Evolutionary conservation across 208 protist genomes (phyloP).

Genomic region (Trypanosoma theileri): DNA sequence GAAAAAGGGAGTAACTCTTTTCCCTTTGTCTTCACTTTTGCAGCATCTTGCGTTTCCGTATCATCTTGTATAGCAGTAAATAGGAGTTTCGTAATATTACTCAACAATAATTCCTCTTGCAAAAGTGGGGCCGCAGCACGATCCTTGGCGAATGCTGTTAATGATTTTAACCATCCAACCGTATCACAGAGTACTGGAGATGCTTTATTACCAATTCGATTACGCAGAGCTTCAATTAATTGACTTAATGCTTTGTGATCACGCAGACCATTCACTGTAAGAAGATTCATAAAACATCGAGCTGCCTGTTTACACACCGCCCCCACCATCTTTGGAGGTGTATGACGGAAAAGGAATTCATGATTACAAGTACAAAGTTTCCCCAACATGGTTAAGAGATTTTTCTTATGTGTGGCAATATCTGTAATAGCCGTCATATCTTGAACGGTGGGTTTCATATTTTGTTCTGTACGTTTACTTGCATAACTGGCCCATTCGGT

Average conservation of each 20-base stretch:
- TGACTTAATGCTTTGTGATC: constrained; percentile 18
- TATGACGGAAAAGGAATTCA: constrained; percentile 13
- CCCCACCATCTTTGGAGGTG: constrained; percentile 7
- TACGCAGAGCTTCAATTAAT: constrained; percentile 8
- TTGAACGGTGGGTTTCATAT: too few species aligned
- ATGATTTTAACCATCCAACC: constrained; percentile 30
- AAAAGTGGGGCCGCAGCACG: constrained; percentile 10
- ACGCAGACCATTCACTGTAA: constrained; percentile 15
- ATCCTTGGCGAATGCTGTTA: constrained; percentile 29
- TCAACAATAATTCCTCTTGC: constrained; percentile 18
- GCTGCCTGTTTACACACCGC: constrained; percentile 39
- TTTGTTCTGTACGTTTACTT: not conserved
- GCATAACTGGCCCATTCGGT: constrained; percentile 31
- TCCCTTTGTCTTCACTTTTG: constrained; percentile 7
- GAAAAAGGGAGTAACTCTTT: constrained; percentile 12
- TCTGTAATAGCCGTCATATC: not conserved
- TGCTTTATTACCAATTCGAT: constrained; percentile 1
- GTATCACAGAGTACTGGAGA: not conserved
- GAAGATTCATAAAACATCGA: constrained; percentile 29
- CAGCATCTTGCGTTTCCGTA: constrained; percentile 1
- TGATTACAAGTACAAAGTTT: constrained; percentile 22
- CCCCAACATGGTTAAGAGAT: constrained; percentile 17
- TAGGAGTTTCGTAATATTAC: constrained; percentile 7
- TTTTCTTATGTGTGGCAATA: constrained; percentile 5
- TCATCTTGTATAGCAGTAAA: constrained; percentile 14